These are phyloP conservation scores for Ustilago xerochloae DNA, from an alignment of 1,284 basidiomycete species.

Conservation along the genomic window DNA sequence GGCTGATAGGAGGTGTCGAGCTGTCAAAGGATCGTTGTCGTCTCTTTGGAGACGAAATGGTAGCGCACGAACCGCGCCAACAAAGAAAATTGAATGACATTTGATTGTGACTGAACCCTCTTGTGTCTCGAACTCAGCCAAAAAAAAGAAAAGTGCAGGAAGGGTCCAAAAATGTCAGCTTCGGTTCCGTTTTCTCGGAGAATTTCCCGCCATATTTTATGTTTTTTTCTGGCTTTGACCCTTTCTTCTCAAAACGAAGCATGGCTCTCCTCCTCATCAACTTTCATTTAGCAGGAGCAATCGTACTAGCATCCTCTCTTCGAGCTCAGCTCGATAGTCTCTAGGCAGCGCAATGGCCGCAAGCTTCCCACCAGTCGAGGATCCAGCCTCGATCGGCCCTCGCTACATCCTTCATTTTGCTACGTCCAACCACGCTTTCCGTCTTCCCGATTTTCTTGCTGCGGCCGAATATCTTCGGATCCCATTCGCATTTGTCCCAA, in stretches of 20 bases:
- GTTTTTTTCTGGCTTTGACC: background rate
- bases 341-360: slow-evolving; percentile 6
- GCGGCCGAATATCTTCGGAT: slow-evolving; percentile 55
- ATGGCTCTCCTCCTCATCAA: too few species aligned
- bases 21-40: slow-evolving; percentile 33
- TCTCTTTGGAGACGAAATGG: slow-evolving; percentile 36
- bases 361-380: slow-evolving; percentile 30
- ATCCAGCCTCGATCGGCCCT: slow-evolving; percentile 47
- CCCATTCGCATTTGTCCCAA: slow-evolving; percentile 56
- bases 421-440: slow-evolving; percentile 54
- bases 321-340: background rate
- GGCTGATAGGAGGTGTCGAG: background rate
- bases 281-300: background rate
- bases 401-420: slow-evolving; percentile 64
- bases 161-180: slow-evolving; percentile 2
- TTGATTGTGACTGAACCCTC: slow-evolving; percentile 36
- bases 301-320: background rate
- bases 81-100: slow-evolving; percentile 42
- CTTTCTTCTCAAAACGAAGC: too few species aligned
- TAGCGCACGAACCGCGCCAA: slow-evolving; percentile 18
- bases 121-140: background rate
- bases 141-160: background rate
- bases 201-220: slow-evolving; percentile 13
- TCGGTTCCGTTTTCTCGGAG: slow-evolving; percentile 24
- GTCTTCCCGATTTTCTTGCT: slow-evolving; percentile 60